Percentiles rank a stretch among this genome's conserved stretches.
These are phyloP conservation scores for Penicillium sp. DNA, from an alignment of 2,329 filamentous ascomycete genomes.

Conservation along the genomic window DNA sequence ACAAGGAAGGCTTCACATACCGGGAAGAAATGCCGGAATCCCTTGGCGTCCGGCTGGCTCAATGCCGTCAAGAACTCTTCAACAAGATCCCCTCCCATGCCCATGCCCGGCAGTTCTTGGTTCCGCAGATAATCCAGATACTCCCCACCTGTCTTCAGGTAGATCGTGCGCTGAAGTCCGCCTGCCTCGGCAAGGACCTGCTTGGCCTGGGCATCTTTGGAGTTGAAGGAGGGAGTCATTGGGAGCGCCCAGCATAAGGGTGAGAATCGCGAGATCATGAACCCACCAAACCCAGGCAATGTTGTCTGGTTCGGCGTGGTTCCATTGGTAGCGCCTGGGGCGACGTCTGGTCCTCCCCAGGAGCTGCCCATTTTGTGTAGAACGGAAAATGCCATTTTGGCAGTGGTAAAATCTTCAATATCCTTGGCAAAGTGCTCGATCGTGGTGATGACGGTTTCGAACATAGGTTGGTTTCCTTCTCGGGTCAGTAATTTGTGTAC, in stretches of 20 bases:
- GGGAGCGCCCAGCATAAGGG: slow-evolving; percentile 87
- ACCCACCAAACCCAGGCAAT: slow-evolving; percentile 85
- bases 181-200: slow-evolving; percentile 88
- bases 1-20: slow-evolving; percentile 24
- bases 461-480: slow-evolving; percentile 77
- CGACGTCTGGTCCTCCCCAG: slow-evolving; percentile 84
- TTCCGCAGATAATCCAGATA: slow-evolving; percentile 62
- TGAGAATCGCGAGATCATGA: slow-evolving; percentile 87
- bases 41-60: slow-evolving; percentile 45
- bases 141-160: slow-evolving; percentile 80
- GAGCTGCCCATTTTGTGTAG: slow-evolving; percentile 79
- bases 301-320: slow-evolving; percentile 40
- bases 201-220: slow-evolving; percentile 83
- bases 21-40: slow-evolving; percentile 51
- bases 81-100: slow-evolving; percentile 48
- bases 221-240: slow-evolving; percentile 73
- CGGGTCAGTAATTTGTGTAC: not conserved
- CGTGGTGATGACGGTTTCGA: slow-evolving; percentile 82
- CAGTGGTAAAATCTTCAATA: slow-evolving; percentile 64
- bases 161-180: slow-evolving; percentile 81
- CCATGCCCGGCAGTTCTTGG: slow-evolving; percentile 48
- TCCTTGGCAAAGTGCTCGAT: slow-evolving; percentile 83
- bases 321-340: slow-evolving; percentile 40
- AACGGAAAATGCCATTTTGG: slow-evolving; percentile 77
- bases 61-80: slow-evolving; percentile 49